These are phyloP conservation scores for Alternaria gansuensis DNA, from an alignment of 2,329 filamentous ascomycete species.

Conservation along the genomic window DNA sequence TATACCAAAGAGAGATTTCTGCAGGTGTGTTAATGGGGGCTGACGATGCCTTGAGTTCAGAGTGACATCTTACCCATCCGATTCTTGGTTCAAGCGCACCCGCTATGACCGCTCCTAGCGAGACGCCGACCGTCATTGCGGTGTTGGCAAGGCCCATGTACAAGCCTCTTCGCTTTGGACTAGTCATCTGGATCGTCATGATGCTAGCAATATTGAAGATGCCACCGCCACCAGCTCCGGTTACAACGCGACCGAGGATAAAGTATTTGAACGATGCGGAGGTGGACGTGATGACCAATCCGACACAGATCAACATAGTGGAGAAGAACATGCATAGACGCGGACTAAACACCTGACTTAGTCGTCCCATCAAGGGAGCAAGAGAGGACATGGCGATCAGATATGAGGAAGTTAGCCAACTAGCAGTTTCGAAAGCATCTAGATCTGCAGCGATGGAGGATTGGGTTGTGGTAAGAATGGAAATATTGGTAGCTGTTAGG, in stretches of 20 bases:
- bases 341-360: conserved; percentile 78
- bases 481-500: conserved; percentile 72
- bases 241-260: conserved; percentile 72
- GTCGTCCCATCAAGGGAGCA: conserved; percentile 74
- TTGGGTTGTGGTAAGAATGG: conserved; percentile 82
- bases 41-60: neutral
- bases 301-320: conserved; percentile 66
- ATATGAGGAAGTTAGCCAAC: conserved; percentile 84
- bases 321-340: conserved; percentile 70
- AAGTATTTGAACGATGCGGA: conserved; percentile 70
- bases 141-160: conserved; percentile 79
- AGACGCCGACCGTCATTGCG: conserved; percentile 75
- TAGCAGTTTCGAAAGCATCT: conserved; percentile 74
- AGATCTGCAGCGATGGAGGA: conserved; percentile 78
- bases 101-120: conserved; percentile 74
- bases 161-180: conserved; percentile 72
- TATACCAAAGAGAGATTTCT: conserved; percentile 76
- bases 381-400: conserved; percentile 64
- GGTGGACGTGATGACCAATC: conserved; percentile 70
- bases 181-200: conserved; percentile 76
- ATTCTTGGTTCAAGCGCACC: conserved; percentile 69
- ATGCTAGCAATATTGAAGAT: conserved; percentile 78
- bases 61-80: conserved; percentile 70
- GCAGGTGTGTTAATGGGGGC: conserved; percentile 20
- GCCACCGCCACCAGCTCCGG: conserved; percentile 74